phyloP scores from a whole-genome alignment of 2,329 filamentous ascomycete species.

The Cladosporium phlei region DNA sequence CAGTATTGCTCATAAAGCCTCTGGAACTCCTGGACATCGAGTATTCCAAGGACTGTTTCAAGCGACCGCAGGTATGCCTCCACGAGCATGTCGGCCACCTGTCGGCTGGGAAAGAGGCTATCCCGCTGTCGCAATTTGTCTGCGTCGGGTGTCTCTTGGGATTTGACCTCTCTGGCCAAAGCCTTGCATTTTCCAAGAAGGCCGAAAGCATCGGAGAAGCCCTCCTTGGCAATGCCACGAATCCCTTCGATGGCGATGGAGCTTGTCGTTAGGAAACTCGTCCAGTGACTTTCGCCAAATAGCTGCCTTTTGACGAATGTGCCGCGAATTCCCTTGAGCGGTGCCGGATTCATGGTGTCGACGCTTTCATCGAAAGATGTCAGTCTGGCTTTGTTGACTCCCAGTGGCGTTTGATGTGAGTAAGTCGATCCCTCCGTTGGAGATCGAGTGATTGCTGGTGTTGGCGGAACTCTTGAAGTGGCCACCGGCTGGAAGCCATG shows the following conservation, averaged over 20 bases:
- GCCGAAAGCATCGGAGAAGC: conserved; percentile 7
- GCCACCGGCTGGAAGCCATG: not conserved
- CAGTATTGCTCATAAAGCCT: conserved; percentile 7
- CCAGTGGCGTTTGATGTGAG: not conserved
- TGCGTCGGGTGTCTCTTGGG: conserved; percentile 2
- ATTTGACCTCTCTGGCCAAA: conserved; percentile 8
- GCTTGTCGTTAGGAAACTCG: conserved; percentile 1
- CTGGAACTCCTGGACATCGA: conserved; percentile 1
- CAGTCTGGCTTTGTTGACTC: not conserved
- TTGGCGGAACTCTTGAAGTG: conserved; percentile 1
- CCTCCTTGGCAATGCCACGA: conserved; percentile 2
- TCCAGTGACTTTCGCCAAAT: conserved; percentile 9
- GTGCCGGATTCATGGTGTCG: not conserved
- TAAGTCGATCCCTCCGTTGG: not conserved
- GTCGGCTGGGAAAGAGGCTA: conserved; percentile 1
- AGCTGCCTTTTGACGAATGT: conserved; percentile 1
- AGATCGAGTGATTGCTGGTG: conserved; percentile 7
- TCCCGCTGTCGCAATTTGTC: conserved; percentile 1
- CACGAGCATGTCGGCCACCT: conserved; percentile 5
- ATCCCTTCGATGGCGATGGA: conserved; percentile 11
- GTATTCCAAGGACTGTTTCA: conserved; percentile 3
- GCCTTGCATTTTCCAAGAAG: conserved; percentile 9
- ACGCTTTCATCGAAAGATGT: not conserved
- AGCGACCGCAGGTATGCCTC: conserved; percentile 3
- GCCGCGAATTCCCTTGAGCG: conserved; percentile 6